A percentile compares a stretch with the other conserved stretches of the same genome.
These are phyloP conservation scores for Saturnispora sekii DNA, from an alignment of 805 yeast species.

Conservation along the genomic window DNA sequence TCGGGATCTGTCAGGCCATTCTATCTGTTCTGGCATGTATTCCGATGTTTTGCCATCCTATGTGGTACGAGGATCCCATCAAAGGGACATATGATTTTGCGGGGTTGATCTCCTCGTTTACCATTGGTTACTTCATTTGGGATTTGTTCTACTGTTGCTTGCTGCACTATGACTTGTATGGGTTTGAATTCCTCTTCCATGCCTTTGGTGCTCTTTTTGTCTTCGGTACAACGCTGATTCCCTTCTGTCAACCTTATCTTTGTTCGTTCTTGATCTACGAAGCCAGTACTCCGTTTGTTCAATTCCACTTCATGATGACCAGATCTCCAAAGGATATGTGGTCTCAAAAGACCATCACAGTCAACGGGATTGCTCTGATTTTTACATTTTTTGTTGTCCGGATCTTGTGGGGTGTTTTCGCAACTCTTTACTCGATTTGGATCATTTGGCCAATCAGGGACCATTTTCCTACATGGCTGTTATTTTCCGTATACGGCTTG, in stretches of 20 bases:
- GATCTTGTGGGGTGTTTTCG: conserved; percentile 79
- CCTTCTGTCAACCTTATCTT: conserved; percentile 72
- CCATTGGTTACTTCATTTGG: conserved; percentile 89
- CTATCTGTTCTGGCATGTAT: conserved; percentile 48
- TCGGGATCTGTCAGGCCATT: conserved; percentile 76
- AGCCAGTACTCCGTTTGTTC: conserved; percentile 89
- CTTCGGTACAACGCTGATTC: conserved; percentile 51
- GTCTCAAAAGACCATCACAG: conserved; percentile 39
- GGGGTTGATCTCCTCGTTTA: conserved; percentile 61
- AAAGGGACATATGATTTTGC: conserved; percentile 69
- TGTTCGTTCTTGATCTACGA: conserved; percentile 82
- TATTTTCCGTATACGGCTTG: conserved; percentile 41
- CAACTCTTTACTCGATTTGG: conserved; percentile 49
- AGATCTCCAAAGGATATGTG: conserved; percentile 63
- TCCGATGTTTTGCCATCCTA: conserved; percentile 56
- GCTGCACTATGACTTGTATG: conserved; percentile 56
- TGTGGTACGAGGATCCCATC: conserved; percentile 40
- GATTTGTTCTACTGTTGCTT: conserved; percentile 62
- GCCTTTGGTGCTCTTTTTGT: conserved; percentile 76
- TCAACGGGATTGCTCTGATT: conserved; percentile 69
- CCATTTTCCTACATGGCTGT: conserved; percentile 36
- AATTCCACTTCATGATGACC: conserved; percentile 83
- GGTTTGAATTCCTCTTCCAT: conserved; percentile 73
- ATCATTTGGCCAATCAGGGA: conserved; percentile 32
- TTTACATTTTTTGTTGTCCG: conserved; percentile 66